A percentile compares a stretch with the other conserved stretches of the same genome.
These are phyloP conservation scores for Aphanomyces stellatus DNA, from an alignment of 352 stramenopile species.

Conservation along the genomic window DNA sequence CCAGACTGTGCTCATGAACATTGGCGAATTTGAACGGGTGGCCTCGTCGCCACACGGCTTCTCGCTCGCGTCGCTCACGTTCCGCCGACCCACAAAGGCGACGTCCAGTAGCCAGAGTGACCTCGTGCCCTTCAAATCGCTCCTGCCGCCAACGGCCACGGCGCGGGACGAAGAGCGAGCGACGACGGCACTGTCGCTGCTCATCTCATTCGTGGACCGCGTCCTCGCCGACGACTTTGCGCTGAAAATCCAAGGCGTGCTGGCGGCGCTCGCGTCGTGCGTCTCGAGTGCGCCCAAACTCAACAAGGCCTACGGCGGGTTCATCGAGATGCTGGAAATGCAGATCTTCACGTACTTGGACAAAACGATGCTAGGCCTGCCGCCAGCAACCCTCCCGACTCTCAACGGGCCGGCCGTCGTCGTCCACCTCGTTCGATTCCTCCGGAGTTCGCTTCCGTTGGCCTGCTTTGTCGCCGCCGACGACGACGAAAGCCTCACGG, in stretches of 20 bases:
- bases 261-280: not conserved
- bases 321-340: not conserved
- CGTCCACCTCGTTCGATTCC: not conserved
- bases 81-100: not conserved
- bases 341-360: not conserved
- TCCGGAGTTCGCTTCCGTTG: not conserved
- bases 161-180: not conserved
- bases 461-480: not conserved
- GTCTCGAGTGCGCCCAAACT: not conserved
- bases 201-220: not conserved
- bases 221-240: not conserved
- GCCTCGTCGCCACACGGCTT: not conserved
- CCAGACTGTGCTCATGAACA: not conserved
- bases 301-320: conserved; percentile 1
- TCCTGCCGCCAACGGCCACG: no score
- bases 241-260: not conserved
- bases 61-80: not conserved
- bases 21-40: conserved; percentile 5
- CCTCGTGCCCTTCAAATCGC: not conserved
- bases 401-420: not conserved
- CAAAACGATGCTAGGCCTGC: not conserved
- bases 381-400: not conserved
- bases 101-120: not conserved
- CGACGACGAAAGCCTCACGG: not conserved
- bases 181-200: not conserved